Base-by-base conservation (phyloP, 352 stramenopile genomes). In the Phytopythium ostracodes region DNA sequence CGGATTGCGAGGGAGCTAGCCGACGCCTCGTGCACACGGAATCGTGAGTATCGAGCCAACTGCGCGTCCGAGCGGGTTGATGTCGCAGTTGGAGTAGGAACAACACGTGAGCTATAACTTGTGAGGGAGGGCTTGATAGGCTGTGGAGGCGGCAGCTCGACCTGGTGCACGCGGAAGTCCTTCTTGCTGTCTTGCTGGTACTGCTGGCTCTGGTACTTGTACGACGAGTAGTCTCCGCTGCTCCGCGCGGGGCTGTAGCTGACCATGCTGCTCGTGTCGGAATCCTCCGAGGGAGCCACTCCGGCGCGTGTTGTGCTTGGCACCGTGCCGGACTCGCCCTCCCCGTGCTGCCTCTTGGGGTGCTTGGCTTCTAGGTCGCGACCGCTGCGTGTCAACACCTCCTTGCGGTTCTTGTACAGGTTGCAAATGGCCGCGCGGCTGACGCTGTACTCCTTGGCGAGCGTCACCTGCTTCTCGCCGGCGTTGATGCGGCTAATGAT, bases 401-500 rank as follows among this genome's bases (percentile, higher is more conserved):
- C 68, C 36, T 66, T 68, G 18, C 75, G 72, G 54, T 80, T 84
- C 64, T 84, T 84, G 71, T 84, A 84, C 15, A 84, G 63, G 35
- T 84, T 81, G 56, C 75, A 84, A 36, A 84, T 80, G 40, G 75
- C 75, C 7, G 75, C 75, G 29, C 75, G 75, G 49, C 73, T 84
- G 1, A 82, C 75, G 31, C 60, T 56, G 51, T 80, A 84, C 49
- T 84, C 75, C 59, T 65, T 78, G 15, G 76, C 76, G 43, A 84
- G 67, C 20, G 67, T 55, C 25, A 79, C 73, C 40, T 84, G 76
- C 62, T 81, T 81, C 65, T 85, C 73, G 15, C 76, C 76, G 7
- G 40, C 50, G 51, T 79, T 66, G 44, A 85, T 79, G 22, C 76
- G 71, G 15, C 59, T 66, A 43, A 85, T 82, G 63, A 85, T 82